Evolutionary conservation across 2,329 filamentous ascomycete species (phyloP).

Genomic region (Trichoderma sp.): DNA sequence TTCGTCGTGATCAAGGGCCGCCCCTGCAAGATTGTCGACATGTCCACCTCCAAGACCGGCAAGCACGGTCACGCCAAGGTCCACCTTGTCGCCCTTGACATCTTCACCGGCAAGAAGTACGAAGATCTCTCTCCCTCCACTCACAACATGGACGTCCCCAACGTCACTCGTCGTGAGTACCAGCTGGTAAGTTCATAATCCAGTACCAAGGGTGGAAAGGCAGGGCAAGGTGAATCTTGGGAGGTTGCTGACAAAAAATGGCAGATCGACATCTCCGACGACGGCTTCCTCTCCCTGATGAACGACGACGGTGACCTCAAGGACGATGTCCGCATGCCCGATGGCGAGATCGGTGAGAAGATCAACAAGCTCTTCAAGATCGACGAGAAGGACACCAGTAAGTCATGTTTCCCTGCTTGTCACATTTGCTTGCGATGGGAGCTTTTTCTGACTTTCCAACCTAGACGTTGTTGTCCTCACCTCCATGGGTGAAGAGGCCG

Average conservation of each 20-base stretch:
- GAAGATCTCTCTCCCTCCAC: constrained; percentile 99
- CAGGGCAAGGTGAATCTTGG: too few relatives aligned
- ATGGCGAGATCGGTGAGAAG: constrained; percentile 84
- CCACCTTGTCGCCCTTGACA: constrained; percentile 95
- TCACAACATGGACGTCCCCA: constrained; percentile 96
- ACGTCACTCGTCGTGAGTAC: constrained; percentile 88
- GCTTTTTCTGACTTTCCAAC: constrained; percentile 32
- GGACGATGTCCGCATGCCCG: constrained; percentile 93
- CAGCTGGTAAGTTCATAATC: constrained; percentile 74
- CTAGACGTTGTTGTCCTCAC: constrained; percentile 88
- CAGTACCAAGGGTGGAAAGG: constrained; percentile 18
- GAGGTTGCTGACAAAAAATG: constrained; percentile 5
- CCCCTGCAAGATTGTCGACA: constrained; percentile 99
- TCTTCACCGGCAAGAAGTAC: constrained; percentile 99
- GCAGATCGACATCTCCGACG: constrained; percentile 89
- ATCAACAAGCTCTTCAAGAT: constrained; percentile 77
- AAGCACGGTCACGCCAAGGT: constrained; percentile 99
- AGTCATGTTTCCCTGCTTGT: constrained; percentile 46
- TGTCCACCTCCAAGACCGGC: constrained; percentile 99
- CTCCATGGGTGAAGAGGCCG: constrained; percentile 93
- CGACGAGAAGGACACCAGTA: constrained; percentile 93
- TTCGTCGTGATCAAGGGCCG: constrained; percentile 98
- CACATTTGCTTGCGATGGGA: background rate
- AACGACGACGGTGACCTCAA: constrained; percentile 81
- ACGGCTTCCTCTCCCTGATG: constrained; percentile 95